Evolutionary conservation across 163 green algal species (phyloP), one percentile per base, ranked within the genome.

Genomic region (Prototheca wickerhamii): DNA sequence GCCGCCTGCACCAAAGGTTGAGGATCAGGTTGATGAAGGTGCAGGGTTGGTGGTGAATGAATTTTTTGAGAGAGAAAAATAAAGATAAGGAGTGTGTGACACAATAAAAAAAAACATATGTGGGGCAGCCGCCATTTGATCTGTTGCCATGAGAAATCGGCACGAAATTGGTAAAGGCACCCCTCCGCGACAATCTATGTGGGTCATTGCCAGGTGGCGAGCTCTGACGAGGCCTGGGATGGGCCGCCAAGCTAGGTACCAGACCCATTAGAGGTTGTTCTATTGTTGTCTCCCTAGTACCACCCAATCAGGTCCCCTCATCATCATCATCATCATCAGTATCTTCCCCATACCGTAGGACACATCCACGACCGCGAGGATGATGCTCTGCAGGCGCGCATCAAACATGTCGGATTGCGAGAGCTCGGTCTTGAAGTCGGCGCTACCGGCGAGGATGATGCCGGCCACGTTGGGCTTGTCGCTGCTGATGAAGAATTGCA

Each of bases 351-450:
- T 65, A 87, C 83, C 89, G 67, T 96, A 96, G 15, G 84, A 92
- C 3, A 96, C 93, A 71, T 99, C 93, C 29, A 99, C 92, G 34
- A 95, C 84, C 42, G 87, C 86, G 37, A 98, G 75, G n/a, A 99
- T 76, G 23, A 94, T 81, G 20, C 81, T 77, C 64, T 95, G 79
- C 60, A 98, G 74, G 12, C 93, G 84, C 43, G 79, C 79, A 74
- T 99, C 93, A 79, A 99, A 98, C 85, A 98, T 91, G 78, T 99
- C 93, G 7, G 75, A 89, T 55, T 95, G 75, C 31, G 63, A 78
- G 23, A 99, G 85, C 80, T 96, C 87, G 12, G 83, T 98, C 72
- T 99, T 99, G 81, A 99, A 99, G 76, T 99, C 93, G 31, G 93
- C 93, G 21, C 76, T 90, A 28, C 93, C 93, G 4, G 89, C 90